Evolutionary conservation across 768 basidiomycete species (phyloP).

Genomic region (Calvatia gigantea): DNA sequence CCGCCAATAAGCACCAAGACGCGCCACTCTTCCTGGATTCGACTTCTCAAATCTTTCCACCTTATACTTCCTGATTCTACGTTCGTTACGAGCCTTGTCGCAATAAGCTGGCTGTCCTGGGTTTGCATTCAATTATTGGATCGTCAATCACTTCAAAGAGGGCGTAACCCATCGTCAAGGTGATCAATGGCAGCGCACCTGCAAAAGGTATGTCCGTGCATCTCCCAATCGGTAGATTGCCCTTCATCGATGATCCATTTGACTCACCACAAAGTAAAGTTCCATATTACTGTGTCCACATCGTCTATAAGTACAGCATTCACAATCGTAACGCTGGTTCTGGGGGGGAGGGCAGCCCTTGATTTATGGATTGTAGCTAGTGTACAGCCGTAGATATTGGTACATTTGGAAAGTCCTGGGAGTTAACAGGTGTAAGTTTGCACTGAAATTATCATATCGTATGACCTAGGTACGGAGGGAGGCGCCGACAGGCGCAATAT

Average conservation of each 20-base stretch:
- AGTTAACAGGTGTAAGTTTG: no score
- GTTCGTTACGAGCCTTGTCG: background rate
- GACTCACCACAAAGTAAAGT: no score
- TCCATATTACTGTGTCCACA: no score
- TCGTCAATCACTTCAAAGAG: constrained; percentile 1
- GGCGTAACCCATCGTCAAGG: background rate
- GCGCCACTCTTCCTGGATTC: background rate
- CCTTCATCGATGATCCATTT: background rate
- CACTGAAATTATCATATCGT: no score
- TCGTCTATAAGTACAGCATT: no score
- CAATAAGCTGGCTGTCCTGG: background rate
- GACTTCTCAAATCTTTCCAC: background rate
- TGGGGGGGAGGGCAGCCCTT: background rate
- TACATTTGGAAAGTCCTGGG: background rate
- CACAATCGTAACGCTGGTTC: no score
- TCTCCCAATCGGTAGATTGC: background rate
- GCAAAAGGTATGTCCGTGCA: background rate
- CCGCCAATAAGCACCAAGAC: background rate
- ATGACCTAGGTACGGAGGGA: no score
- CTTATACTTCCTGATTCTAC: background rate
- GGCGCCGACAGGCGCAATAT: background rate
- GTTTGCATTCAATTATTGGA: background rate
- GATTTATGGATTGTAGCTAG: background rate
- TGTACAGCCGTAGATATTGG: background rate
- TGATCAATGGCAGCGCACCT: constrained; percentile 12